phyloP scores from a whole-genome alignment of 371 early-diverging fungal species.

The Funneliformis caledonium region DNA sequence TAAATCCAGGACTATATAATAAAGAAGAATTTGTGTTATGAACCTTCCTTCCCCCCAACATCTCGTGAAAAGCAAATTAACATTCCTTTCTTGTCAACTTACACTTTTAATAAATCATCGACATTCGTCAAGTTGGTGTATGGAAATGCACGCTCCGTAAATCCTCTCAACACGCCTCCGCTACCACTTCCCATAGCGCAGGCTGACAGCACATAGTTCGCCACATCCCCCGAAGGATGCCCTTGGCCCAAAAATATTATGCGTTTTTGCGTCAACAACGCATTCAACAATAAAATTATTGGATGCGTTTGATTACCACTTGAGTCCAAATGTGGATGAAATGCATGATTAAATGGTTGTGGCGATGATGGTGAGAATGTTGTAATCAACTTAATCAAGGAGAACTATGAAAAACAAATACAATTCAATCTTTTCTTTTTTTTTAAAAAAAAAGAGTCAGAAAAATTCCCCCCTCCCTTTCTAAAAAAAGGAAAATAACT shows the following conservation, averaged over 20 bases:
- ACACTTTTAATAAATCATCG: constrained; percentile 83
- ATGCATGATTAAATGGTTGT: constrained; percentile 59
- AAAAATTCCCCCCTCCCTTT: no score
- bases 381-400: constrained; percentile 74
- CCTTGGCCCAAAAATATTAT: constrained; percentile 92
- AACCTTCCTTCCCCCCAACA: neutral
- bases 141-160: constrained; percentile 90
- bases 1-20: constrained; percentile 78
- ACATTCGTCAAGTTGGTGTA: constrained; percentile 87
- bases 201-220: constrained; percentile 91
- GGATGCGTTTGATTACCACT: constrained; percentile 83
- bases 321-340: constrained; percentile 89
- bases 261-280: constrained; percentile 88
- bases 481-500: constrained; percentile 39
- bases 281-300: constrained; percentile 84
- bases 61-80: no score
- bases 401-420: constrained; percentile 63
- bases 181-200: constrained; percentile 90
- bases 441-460: neutral
- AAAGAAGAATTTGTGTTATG: neutral
- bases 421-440: neutral
- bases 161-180: constrained; percentile 83
- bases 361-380: constrained; percentile 65
- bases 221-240: constrained; percentile 89
- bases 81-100: constrained; percentile 37